A percentile compares a stretch with the other conserved stretches of the same genome.
phyloP scores from a whole-genome alignment of 768 basidiomycete species.

The Crassisporium funariophilum region DNA sequence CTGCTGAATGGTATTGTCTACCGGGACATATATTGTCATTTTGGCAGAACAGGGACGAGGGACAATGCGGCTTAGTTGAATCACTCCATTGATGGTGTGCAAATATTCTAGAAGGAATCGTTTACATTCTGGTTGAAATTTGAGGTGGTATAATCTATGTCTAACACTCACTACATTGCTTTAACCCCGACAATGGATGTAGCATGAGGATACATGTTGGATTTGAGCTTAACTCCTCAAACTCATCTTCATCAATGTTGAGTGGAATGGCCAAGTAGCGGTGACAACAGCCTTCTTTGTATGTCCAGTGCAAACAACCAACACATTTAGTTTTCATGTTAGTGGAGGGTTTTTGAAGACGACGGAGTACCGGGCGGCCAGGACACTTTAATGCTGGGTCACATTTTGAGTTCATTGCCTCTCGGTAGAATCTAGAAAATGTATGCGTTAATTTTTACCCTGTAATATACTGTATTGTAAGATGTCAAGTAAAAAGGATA shows the following conservation, averaged over 20 bases:
- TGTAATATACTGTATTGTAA: too few species aligned
- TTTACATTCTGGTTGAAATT: neutral
- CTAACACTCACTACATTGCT: neutral
- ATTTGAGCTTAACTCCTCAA: neutral
- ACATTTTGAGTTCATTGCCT: too few species aligned
- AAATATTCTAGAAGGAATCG: neutral
- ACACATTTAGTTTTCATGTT: too few species aligned
- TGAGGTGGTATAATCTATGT: neutral
- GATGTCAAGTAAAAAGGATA: too few species aligned
- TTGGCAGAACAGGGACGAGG: too few species aligned
- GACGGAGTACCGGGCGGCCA: too few species aligned
- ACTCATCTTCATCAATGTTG: slow-evolving; percentile 1
- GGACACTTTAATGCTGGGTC: too few species aligned
- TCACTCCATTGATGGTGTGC: neutral
- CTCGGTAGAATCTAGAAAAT: too few species aligned
- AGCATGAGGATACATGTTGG: neutral
- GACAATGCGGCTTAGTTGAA: neutral
- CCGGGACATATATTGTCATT: neutral
- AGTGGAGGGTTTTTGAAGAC: too few species aligned
- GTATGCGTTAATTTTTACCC: too few species aligned
- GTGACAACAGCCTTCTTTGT: too few species aligned
- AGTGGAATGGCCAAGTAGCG: neutral
- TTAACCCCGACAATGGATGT: neutral
- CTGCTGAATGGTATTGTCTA: neutral
- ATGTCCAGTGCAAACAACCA: too few species aligned